These are phyloP conservation scores for Piper longum DNA, from an alignment of 164 flowering plant species.

Conservation along the genomic window DNA sequence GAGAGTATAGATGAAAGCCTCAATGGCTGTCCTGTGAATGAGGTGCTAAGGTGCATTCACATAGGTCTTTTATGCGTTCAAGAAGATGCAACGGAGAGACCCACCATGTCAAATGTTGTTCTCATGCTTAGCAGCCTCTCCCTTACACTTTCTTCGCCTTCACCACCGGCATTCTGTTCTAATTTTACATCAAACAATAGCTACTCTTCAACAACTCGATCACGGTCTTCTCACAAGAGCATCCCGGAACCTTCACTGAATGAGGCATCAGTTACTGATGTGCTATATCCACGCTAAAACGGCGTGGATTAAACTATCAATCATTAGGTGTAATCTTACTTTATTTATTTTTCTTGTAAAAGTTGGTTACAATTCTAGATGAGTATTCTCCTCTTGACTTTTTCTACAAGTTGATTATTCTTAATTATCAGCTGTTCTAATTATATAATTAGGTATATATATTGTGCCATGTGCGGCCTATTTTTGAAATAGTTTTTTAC, in stretches of 20 bases:
- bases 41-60: conserved; percentile 31
- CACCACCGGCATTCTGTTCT: conserved; percentile 25
- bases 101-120: conserved; percentile 31
- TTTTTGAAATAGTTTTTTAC: no score
- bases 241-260: not conserved
- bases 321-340: no score
- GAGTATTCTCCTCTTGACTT: no score
- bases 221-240: not conserved
- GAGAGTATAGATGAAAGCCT: conserved; percentile 17
- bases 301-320: not conserved
- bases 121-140: conserved; percentile 31
- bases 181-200: not conserved
- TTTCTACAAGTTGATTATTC: no score
- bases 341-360: no score
- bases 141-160: conserved; percentile 19
- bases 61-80: conserved; percentile 35
- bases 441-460: no score
- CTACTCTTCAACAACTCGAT: not conserved
- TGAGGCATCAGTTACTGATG: not conserved
- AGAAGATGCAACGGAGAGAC: conserved; percentile 22
- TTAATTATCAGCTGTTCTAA: no score
- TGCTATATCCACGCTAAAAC: not conserved
- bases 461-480: no score
- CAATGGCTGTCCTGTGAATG: conserved; percentile 2
- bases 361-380: no score